These are phyloP conservation scores for Dioscorea zingiberensis DNA, from an alignment of 106 monocot species.

Conservation along the genomic window DNA sequence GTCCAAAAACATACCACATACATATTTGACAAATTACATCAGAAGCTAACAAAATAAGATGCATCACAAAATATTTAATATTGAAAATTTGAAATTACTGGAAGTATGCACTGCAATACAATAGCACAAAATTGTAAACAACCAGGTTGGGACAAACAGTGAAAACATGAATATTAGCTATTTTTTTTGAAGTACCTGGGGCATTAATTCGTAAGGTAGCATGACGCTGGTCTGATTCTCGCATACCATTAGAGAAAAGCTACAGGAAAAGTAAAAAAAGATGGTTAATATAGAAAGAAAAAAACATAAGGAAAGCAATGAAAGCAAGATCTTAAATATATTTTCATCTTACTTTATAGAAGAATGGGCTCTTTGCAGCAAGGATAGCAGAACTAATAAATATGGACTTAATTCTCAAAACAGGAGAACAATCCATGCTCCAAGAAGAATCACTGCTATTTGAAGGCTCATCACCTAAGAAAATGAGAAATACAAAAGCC, in stretches of 20 bases:
- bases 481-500: neutral
- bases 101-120: too few species aligned
- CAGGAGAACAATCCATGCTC: slow-evolving; percentile 42
- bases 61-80: too few species aligned
- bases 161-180: too few species aligned
- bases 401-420: slow-evolving; percentile 40
- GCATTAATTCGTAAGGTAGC: slow-evolving; percentile 63
- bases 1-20: too few species aligned
- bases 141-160: too few species aligned
- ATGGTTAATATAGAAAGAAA: neutral
- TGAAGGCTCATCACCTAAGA: slow-evolving; percentile 29
- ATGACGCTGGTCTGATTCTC: slow-evolving; percentile 71
- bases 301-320: too few species aligned
- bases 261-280: slow-evolving; percentile 11
- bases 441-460: slow-evolving; percentile 44
- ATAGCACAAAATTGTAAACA: too few species aligned
- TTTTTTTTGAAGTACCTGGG: slow-evolving; percentile 34
- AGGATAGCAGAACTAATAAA: slow-evolving; percentile 55
- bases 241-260: slow-evolving; percentile 88
- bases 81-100: too few species aligned
- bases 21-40: too few species aligned
- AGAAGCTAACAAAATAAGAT: too few species aligned
- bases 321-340: neutral
- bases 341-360: slow-evolving; percentile 32
- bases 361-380: slow-evolving; percentile 54